These are phyloP conservation scores for Biscogniauxia mediterranea DNA, from an alignment of 2,329 filamentous ascomycete species.

Conservation along the genomic window DNA sequence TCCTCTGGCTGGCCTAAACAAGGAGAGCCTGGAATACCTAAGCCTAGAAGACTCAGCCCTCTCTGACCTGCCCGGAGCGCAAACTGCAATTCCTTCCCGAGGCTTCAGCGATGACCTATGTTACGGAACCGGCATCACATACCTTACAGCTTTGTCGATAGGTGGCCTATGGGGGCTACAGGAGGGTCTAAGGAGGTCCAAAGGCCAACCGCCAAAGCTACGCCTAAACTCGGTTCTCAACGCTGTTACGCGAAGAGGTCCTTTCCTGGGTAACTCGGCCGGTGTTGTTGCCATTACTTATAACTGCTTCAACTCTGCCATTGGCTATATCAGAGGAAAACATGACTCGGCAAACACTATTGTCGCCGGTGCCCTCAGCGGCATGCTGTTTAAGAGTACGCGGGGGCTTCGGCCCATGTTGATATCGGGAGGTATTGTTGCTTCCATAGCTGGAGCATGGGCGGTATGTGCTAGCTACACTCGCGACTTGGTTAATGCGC, in stretches of 20 bases:
- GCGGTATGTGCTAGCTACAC: conserved; percentile 62
- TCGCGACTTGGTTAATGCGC: neutral
- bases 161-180: conserved; percentile 91
- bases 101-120: conserved; percentile 98
- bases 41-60: conserved; percentile 88
- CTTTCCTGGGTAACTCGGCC: conserved; percentile 93
- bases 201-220: conserved; percentile 78
- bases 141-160: conserved; percentile 79
- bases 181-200: conserved; percentile 82
- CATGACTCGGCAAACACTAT: conserved; percentile 91
- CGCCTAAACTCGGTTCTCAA: conserved; percentile 93
- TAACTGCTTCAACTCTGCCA: conserved; percentile 84
- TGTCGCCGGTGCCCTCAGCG: conserved; percentile 78
- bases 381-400: conserved; percentile 96
- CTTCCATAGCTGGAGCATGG: conserved; percentile 81
- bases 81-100: conserved; percentile 87
- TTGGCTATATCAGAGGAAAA: conserved; percentile 77
- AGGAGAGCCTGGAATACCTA: conserved; percentile 92
- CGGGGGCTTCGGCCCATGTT: conserved; percentile 87
- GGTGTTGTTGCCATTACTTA: conserved; percentile 95
- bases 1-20: conserved; percentile 88
- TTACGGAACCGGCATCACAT: conserved; percentile 94
- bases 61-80: conserved; percentile 79
- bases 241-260: conserved; percentile 86
- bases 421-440: conserved; percentile 90